Percentiles rank a stretch among this genome's conserved stretches.
Evolutionary conservation across 2,329 filamentous ascomycete genomes (phyloP).

Genomic region (Microsporum ferrugineum): DNA sequence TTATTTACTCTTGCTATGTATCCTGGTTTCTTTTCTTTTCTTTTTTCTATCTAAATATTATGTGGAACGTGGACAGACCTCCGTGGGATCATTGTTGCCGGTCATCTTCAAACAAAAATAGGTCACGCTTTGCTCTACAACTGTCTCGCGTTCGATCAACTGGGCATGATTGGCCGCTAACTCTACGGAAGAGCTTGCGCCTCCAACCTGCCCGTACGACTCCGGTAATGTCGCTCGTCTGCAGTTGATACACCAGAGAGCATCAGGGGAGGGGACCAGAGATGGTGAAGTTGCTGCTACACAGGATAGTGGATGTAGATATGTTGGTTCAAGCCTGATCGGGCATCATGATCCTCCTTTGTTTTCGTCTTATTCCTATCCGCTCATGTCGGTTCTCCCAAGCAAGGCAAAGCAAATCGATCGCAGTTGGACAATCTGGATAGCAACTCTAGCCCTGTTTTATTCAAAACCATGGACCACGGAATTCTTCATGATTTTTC

Average conservation of each 20-base stretch:
- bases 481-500: not conserved
- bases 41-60: not conserved
- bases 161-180: not conserved
- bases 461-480: not conserved
- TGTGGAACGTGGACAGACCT: not conserved
- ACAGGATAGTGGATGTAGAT: not conserved
- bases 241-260: not conserved
- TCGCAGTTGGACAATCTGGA: not conserved
- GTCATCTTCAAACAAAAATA: not conserved
- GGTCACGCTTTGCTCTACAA: not conserved
- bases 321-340: not conserved
- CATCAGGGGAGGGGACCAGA: not conserved
- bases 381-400: not conserved
- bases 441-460: not conserved
- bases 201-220: not conserved
- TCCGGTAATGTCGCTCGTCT: not conserved
- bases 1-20: not conserved
- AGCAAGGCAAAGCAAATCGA: not conserved
- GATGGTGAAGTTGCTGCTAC: not conserved
- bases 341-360: not conserved
- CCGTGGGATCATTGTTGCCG: not conserved
- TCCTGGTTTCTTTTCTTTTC: not conserved
- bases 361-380: not conserved
- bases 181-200: not conserved
- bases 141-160: not conserved